phyloP scores from a whole-genome alignment of 148 eudicot genomes.

The Polygonum maritimum region DNA sequence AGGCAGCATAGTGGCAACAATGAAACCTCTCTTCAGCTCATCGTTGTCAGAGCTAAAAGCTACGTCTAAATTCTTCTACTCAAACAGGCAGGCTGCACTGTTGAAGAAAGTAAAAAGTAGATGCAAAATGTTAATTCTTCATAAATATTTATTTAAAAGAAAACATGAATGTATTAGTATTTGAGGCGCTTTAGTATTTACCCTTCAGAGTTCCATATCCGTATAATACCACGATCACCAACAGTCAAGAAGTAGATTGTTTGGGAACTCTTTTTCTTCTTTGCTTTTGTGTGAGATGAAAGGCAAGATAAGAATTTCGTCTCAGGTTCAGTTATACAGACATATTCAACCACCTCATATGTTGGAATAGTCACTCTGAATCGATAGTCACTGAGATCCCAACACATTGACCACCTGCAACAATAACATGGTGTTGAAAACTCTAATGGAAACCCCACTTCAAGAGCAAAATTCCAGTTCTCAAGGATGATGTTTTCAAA shows the following conservation, averaged over 20 bases:
- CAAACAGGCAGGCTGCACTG: conserved; percentile 70
- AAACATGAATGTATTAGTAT: background rate
- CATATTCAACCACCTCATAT: conserved; percentile 74
- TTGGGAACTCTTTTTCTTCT: conserved; percentile 28
- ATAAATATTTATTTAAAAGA: background rate
- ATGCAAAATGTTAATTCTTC: background rate
- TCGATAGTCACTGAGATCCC: conserved; percentile 72
- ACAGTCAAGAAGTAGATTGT: conserved; percentile 62
- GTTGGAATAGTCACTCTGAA: conserved; percentile 54
- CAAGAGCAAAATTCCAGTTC: too few relatives aligned
- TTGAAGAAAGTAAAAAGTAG: conserved; percentile 13
- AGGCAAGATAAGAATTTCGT: conserved; percentile 46
- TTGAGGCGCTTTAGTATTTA: conserved; percentile 20
- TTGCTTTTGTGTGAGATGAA: conserved; percentile 27
- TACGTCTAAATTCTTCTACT: conserved; percentile 83
- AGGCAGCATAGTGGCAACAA: conserved; percentile 75
- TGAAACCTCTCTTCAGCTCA: conserved; percentile 75
- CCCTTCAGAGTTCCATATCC: conserved; percentile 90
- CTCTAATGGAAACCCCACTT: too few relatives aligned
- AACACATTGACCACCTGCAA: too few relatives aligned
- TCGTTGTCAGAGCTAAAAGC: conserved; percentile 52
- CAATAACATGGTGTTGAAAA: too few relatives aligned
- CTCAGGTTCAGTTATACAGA: conserved; percentile 47
- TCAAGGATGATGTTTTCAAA: too few relatives aligned
- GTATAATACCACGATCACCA: conserved; percentile 94